Evolutionary conservation across 2,329 filamentous ascomycete species (phyloP).

Genomic region (Colletotrichum lupini): DNA sequence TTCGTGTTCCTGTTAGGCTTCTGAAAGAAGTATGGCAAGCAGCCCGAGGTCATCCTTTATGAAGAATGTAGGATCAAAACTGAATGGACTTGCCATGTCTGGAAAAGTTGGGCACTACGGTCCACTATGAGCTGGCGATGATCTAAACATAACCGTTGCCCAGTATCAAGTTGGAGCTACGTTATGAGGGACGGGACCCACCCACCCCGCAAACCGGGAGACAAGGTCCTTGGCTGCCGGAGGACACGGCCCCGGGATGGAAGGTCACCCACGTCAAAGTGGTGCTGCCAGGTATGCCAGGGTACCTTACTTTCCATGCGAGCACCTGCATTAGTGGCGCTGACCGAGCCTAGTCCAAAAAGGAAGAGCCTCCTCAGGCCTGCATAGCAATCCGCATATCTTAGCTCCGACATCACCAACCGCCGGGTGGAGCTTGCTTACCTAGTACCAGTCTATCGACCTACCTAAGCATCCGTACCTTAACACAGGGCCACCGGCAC

Average conservation of each 20-base stretch:
- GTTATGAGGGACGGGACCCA: not conserved
- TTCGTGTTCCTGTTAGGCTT: too few relatives aligned
- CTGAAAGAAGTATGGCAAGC: not conserved
- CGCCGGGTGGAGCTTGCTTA: not conserved
- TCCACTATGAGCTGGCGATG: not conserved
- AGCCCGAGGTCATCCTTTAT: not conserved
- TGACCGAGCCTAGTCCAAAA: not conserved
- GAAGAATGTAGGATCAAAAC: not conserved
- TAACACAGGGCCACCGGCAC: not conserved
- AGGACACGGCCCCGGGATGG: not conserved
- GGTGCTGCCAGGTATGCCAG: not conserved
- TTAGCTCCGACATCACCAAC: not conserved
- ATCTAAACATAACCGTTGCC: not conserved
- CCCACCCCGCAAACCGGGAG: not conserved
- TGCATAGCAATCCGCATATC: not conserved
- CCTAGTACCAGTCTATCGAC: not conserved
- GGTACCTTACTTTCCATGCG: not conserved
- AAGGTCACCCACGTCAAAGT: not conserved
- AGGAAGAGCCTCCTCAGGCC: conserved; percentile 2
- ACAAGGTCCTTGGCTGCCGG: not conserved
- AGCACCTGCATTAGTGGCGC: not conserved
- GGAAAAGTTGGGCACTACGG: not conserved
- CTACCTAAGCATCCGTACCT: too few relatives aligned
- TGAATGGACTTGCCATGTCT: not conserved
- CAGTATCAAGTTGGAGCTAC: not conserved